Conservation (phyloP, 2,329 filamentous ascomycete species). For the Stachybotrys echinatus region DNA sequence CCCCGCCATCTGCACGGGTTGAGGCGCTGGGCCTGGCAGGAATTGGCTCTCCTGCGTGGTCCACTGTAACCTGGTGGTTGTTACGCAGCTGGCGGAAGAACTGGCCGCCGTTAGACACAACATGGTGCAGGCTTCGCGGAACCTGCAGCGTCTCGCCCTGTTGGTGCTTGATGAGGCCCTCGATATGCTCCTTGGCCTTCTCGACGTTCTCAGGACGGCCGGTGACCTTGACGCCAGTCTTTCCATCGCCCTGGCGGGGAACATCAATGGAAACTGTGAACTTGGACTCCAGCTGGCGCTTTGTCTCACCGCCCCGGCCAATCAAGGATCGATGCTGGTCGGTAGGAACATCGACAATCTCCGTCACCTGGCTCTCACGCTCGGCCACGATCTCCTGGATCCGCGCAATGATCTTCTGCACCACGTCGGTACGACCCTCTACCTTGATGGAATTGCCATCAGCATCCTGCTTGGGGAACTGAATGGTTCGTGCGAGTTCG, state of each 20-base stretch:
- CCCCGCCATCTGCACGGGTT: conserved; percentile 51
- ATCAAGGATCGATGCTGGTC: conserved; percentile 91
- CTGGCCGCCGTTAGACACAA: conserved; percentile 80
- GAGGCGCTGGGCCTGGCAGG: conserved; percentile 62
- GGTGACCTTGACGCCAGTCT: conserved; percentile 80
- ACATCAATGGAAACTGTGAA: conserved; percentile 87
- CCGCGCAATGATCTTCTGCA: conserved; percentile 80
- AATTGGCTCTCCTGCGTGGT: conserved; percentile 76
- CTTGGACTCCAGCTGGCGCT: conserved; percentile 77
- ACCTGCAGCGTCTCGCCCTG: conserved; percentile 84
- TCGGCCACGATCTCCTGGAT: conserved; percentile 80
- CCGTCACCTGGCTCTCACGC: conserved; percentile 75
- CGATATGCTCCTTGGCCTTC: conserved; percentile 82
- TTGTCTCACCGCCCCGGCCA: conserved; percentile 82
- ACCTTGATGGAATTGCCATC: conserved; percentile 81
- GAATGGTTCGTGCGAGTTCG: conserved; percentile 81
- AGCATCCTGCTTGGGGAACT: conserved; percentile 86
- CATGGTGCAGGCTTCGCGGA: conserved; percentile 77
- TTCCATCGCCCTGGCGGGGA: conserved; percentile 79
- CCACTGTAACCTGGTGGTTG: conserved; percentile 83
- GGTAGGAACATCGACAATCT: conserved; percentile 74
- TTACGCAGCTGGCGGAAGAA: conserved; percentile 89
- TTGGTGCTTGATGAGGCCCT: conserved; percentile 73
- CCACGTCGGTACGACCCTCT: conserved; percentile 76
- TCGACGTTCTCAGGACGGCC: conserved; percentile 75